Evolutionary conservation across 192 early-diverging fungal species (phyloP), one percentile per base, ranked within the genome.

Genomic region (Backusella tarrabulga): DNA sequence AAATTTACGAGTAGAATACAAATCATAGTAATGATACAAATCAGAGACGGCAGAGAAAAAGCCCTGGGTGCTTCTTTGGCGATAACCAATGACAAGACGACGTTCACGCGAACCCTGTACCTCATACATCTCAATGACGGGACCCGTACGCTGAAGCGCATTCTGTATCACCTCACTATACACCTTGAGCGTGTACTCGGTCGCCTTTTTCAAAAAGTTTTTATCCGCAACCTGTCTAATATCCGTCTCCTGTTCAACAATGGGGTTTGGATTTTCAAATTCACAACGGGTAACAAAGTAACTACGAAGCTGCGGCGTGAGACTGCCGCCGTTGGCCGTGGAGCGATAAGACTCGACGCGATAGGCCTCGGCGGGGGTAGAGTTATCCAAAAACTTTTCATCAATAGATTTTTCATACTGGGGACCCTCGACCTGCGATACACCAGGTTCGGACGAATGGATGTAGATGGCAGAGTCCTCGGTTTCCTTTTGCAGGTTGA

Each of bases 281-380:
- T 95, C 77, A 89, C 96, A 97, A 73, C 91, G 87, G 73, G 90
- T 91, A 60, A 98, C 91, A 89, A 99, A 98, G 87, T 98, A 99
- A 78, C 94, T 92, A 76, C 97, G 95, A 69, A 99, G 90, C 83
- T 95, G 93, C 50, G 96, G 91, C 17, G 93, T 89, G 44, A 92
- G 97, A 54, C 95, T 96, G 2, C 36, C 70, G 7, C 70, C 70
- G 50, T 71, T 38, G 19, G 70, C 21, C 76, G 90, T 91, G 75
- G 97, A 98, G 85, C 96, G 95, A 81, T 97, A 99, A 12, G 95
- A 95, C 85, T 99, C 97, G 19, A 99, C 81, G 70, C 97, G 95
- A 88, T 91, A 99, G 41, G 96, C 95, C n/a, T 84, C 80, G 46
- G 84, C 72, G 26, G 88, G 87, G 67, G 87, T 88, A 80, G 90